Evolutionary conservation across 768 basidiomycete species (phyloP), one percentile per base, ranked within the genome.

Genomic region (Crucibulum laeve): DNA sequence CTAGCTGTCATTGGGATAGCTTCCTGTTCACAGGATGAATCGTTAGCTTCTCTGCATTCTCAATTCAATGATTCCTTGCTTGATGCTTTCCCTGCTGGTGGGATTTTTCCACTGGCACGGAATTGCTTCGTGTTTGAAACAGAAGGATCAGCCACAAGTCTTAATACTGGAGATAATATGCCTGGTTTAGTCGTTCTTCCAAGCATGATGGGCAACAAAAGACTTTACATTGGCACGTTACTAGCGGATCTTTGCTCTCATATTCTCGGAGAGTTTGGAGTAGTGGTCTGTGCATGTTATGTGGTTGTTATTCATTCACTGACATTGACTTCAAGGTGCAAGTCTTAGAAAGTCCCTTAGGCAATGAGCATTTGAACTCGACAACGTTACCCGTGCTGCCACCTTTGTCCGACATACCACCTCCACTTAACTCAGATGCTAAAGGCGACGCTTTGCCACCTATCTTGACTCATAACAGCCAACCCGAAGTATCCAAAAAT

Each of bases 1-100:
- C 67, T 97, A 14, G 91, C 87, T 17, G 82, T 95, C 42, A 82
- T 99, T 54, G 96, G 94, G 7, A 74, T 99, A 24, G 82, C 91
- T 19, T 76, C 82, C 23, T 85, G 78, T 53, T 76, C 80, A 8
- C 71, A 75, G 47, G 66, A 69, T 22, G 74, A 80, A 44, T 64
- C 79, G 3, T 57, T 80, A 19, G 60, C 74, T 4, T 65, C 76
- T 13, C 71, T 82, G 53, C 70, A 76, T 48, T 67, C 76, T 22
- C 78, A 90, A 50, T 91, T 92, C 56, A 77, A 84, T 51, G 72
- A 74, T 4, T 59, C 76, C 0, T 51, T 94, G 14, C 67, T 70
- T 10, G 79, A 88, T 43, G 65, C 85, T 17, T 91, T 87, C 53
- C 81, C 87, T 2, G 61, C 74, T 22, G 74, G 76, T 8, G 77